Base-by-base conservation (phyloP, 1,139 yeast genomes). In the Nakaseomyces kungkrabaensis region DNA sequence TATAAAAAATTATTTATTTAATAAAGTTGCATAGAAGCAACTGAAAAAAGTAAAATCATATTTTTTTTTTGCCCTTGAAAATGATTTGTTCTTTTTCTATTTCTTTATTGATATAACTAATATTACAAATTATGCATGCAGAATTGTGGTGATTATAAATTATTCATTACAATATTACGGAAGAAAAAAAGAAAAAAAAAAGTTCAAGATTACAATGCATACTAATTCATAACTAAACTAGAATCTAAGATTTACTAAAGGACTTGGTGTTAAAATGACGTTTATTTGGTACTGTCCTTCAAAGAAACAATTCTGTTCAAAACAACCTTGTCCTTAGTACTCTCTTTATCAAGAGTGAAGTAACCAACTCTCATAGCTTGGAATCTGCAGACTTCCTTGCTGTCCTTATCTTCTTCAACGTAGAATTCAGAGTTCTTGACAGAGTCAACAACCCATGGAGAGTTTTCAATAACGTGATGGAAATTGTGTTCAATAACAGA, bases 301-400 rank as follows among this genome's bases (percentile, higher is more conserved):
- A 90, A 77, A 9, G 95, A 82, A 45, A 90, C 97, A 62, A 89
- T 87, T 67, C 96, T 78, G 71, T 90, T 90, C 66, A 94, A 73
- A 42, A 90, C 76, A 58, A 88, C 70, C 53, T 71, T 74, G 45
- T 77, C 82, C 25, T 71, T 74, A 5, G 74, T 72, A 50, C 88
- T 72, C 56, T 92, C 97, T 61, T 77, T 79, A 66, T 94, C 99
- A 68, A 88, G 71, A 66, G 96, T 84, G 78, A 90, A 94, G 70
- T 92, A 92, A 27, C 98, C 99, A 48, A 88, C 92, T 71, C 99
- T 83, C 68, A 94, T 78, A 32, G 96, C 98, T 72, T 94, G 99
- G 87, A 94, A 94, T 67, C 98, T 79, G 37, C 87, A 86, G n/a
- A 95, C 80, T 67, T 92, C 95, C 36, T 85, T 82, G 46, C 78